A percentile compares a stretch with the other conserved stretches of the same genome.
These are phyloP conservation scores for Halophytophthora batemanensis DNA, from an alignment of 352 stramenopile genomes.

Conservation along the genomic window DNA sequence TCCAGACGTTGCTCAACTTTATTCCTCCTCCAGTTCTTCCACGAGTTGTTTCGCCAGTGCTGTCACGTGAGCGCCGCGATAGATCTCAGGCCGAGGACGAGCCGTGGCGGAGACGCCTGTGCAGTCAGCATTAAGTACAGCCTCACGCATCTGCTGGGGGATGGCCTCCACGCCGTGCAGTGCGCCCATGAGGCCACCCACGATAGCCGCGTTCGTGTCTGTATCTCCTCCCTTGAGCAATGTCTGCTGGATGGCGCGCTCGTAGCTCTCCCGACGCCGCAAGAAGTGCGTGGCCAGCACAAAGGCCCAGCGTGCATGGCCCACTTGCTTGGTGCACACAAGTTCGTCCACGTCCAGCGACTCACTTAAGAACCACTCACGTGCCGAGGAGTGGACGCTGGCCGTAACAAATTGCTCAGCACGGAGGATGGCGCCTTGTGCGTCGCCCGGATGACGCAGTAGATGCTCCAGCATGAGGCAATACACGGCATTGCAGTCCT, in stretches of 20 bases:
- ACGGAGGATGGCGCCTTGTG: slow-evolving; percentile 27
- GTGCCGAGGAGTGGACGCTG: slow-evolving; percentile 24
- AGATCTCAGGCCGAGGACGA: slow-evolving; percentile 26
- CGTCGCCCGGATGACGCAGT: slow-evolving; percentile 33
- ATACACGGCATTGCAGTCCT: slow-evolving; percentile 63
- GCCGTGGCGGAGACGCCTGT: slow-evolving; percentile 12
- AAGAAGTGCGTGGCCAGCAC: slow-evolving; percentile 47
- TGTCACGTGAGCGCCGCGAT: slow-evolving; percentile 25
- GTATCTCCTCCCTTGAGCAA: slow-evolving; percentile 55
- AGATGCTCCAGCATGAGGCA: slow-evolving; percentile 48
- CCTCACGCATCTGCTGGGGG: slow-evolving; percentile 35
- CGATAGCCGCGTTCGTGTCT: slow-evolving; percentile 61
- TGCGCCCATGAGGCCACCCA: slow-evolving; percentile 45
- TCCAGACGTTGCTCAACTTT: neutral
- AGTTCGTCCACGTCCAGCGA: slow-evolving; percentile 34
- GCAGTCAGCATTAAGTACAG: slow-evolving; percentile 44
- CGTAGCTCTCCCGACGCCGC: slow-evolving; percentile 33
- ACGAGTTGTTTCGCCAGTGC: slow-evolving; percentile 26
- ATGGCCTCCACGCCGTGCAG: slow-evolving; percentile 44
- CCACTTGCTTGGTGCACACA: slow-evolving; percentile 29
- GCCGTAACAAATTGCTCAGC: slow-evolving; percentile 33
- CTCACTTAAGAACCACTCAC: slow-evolving; percentile 45
- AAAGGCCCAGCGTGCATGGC: slow-evolving; percentile 53
- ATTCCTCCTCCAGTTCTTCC: neutral
- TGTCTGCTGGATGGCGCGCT: slow-evolving; percentile 42